Evolutionary conservation across 306 rosid genomes (phyloP).

Genomic region (Begonia peltatifolia): DNA sequence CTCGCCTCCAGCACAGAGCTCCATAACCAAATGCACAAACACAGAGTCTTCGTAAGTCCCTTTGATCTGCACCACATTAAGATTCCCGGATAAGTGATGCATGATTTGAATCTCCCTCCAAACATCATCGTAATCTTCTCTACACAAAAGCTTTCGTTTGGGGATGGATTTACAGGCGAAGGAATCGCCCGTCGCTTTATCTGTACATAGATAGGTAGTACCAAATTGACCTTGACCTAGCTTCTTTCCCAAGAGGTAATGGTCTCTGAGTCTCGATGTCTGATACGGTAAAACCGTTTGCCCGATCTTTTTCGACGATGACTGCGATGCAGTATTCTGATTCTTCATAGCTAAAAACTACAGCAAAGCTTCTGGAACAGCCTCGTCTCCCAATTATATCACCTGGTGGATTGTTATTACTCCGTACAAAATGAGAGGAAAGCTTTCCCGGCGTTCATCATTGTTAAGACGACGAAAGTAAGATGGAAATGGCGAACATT

Average conservation of each 20-base stretch:
- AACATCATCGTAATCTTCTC: conserved; percentile 70
- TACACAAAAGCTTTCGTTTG: conserved; percentile 59
- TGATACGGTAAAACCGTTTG: conserved; percentile 47
- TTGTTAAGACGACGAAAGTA: too few species aligned
- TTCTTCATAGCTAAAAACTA: conserved; percentile 4
- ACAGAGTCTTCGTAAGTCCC: conserved; percentile 79
- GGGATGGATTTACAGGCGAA: conserved; percentile 91
- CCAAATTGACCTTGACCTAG: conserved; percentile 84
- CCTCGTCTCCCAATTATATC: too few species aligned
- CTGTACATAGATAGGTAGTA: conserved; percentile 54
- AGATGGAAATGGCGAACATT: too few species aligned
- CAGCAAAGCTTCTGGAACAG: too few species aligned
- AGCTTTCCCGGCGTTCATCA: too few species aligned
- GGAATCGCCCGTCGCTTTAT: conserved; percentile 31
- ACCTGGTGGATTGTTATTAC: too few species aligned
- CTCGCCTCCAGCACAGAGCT: conserved; percentile 81
- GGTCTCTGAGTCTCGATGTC: conserved; percentile 57
- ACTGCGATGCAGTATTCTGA: conserved; percentile 31
- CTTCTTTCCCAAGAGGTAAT: conserved; percentile 66
- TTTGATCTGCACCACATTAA: conserved; percentile 54
- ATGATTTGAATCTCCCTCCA: conserved; percentile 95
- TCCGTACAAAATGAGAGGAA: too few species aligned
- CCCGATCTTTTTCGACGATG: conserved; percentile 12
- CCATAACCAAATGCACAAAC: conserved; percentile 82
- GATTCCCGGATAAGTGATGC: conserved; percentile 74